These are phyloP conservation scores for Colletotrichum siamense DNA, from an alignment of 2,329 filamentous ascomycete genomes.

Conservation along the genomic window DNA sequence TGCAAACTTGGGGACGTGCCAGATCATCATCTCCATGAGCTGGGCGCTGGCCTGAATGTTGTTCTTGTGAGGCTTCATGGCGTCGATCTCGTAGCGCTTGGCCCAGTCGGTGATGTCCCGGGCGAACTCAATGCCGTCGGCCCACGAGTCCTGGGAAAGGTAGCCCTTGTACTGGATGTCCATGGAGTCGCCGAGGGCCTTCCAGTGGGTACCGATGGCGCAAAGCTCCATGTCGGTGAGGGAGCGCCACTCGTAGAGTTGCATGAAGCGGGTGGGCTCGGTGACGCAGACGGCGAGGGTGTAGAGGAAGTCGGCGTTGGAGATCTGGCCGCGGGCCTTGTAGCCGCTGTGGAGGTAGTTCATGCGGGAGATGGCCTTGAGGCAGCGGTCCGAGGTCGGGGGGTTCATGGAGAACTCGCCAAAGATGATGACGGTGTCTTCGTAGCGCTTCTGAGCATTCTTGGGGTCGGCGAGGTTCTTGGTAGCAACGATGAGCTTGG, in stretches of 20 bases:
- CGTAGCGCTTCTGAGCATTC: constrained; percentile 43
- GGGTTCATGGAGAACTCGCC: constrained; percentile 40
- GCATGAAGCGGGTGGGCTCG: constrained; percentile 69
- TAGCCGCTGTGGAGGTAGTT: constrained; percentile 45
- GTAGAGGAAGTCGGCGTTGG: constrained; percentile 43
- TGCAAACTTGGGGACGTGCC: constrained; percentile 51
- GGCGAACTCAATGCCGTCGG: constrained; percentile 56
- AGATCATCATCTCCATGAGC: constrained; percentile 66
- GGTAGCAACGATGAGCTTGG: constrained; percentile 38
- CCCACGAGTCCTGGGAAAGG: constrained; percentile 44
- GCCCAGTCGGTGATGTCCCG: constrained; percentile 55
- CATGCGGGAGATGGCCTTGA: constrained; percentile 43
- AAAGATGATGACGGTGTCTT: constrained; percentile 45
- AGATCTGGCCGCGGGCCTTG: constrained; percentile 39
- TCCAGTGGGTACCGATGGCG: constrained; percentile 74
- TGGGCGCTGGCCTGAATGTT: constrained; percentile 61
- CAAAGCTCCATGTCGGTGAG: constrained; percentile 72
- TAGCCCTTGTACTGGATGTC: constrained; percentile 57
- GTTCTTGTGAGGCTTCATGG: constrained; percentile 59
- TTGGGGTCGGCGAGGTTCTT: constrained; percentile 37
- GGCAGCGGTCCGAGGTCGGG: constrained; percentile 37
- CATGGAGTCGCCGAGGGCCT: constrained; percentile 73
- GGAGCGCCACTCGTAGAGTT: constrained; percentile 72
- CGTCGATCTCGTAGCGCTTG: constrained; percentile 60
- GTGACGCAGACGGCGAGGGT: constrained; percentile 63